Percentiles rank a stretch among this genome's conserved stretches.
Evolutionary conservation across 2,329 filamentous ascomycete genomes (phyloP).

Genomic region (Fusarium napiforme): DNA sequence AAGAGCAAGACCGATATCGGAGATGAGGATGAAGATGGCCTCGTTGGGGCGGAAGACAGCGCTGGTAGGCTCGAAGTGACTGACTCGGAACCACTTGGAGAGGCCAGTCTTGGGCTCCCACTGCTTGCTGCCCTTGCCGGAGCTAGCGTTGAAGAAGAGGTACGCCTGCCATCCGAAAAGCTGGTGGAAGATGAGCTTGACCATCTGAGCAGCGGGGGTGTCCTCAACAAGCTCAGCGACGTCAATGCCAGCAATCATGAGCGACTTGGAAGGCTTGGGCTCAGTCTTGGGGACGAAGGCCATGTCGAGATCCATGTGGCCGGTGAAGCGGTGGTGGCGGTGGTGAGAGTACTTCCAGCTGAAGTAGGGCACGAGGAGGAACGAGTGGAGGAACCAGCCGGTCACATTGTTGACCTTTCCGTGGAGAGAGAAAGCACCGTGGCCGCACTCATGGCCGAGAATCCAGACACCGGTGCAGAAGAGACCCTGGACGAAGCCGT

Average conservation of each 20-base stretch:
- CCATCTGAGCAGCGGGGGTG: conserved; percentile 65
- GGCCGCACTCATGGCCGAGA: conserved; percentile 76
- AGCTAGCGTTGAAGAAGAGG: conserved; percentile 67
- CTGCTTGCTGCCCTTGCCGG: conserved; percentile 61
- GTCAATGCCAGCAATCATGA: conserved; percentile 53
- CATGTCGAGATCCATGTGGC: conserved; percentile 75
- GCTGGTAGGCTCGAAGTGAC: conserved; percentile 71
- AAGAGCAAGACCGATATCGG: conserved; percentile 68
- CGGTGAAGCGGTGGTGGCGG: conserved; percentile 75
- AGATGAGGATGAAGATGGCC: conserved; percentile 65
- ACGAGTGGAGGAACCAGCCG: conserved; percentile 74
- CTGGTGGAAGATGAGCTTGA: conserved; percentile 70
- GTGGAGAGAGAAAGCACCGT: conserved; percentile 72
- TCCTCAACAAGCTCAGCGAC: conserved; percentile 70
- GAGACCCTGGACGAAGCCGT: conserved; percentile 73
- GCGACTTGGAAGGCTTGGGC: conserved; percentile 49
- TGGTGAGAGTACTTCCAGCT: conserved; percentile 78
- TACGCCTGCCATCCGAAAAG: conserved; percentile 73
- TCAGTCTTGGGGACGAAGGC: conserved; percentile 67
- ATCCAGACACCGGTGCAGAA: conserved; percentile 77
- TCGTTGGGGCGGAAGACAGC: conserved; percentile 70
- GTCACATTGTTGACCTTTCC: conserved; percentile 67
- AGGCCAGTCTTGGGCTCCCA: conserved; percentile 46
- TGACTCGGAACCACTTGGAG: conserved; percentile 56
- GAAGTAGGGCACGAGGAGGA: conserved; percentile 76